Evolutionary conservation across 495 filamentous ascomycete genomes (phyloP).

Genomic region (Penicillium canariense): DNA sequence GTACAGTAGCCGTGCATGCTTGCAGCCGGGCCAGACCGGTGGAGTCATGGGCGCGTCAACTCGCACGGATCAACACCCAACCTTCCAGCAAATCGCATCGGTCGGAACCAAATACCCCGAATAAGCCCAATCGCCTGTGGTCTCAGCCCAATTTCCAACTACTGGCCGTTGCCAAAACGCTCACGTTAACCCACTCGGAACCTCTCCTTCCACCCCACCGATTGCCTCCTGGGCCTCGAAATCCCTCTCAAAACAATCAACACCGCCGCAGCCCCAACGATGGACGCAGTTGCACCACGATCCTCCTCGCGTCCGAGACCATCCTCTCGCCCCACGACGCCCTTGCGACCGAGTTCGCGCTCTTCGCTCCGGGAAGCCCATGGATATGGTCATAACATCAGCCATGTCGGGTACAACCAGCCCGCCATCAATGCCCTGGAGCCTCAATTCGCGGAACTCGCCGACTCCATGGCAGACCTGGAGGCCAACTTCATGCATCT

Average conservation of each 20-base stretch:
- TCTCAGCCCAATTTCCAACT: neutral
- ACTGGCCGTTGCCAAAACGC: neutral
- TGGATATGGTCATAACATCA: slow-evolving; percentile 47
- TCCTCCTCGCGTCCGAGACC: slow-evolving; percentile 43
- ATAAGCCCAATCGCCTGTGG: neutral
- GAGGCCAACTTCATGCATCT: slow-evolving; percentile 98
- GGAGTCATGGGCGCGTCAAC: no score
- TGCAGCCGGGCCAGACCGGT: no score
- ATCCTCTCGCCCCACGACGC: slow-evolving; percentile 83
- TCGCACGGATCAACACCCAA: no score
- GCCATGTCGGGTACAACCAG: slow-evolving; percentile 47
- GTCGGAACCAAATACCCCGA: no score
- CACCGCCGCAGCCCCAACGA: slow-evolving; percentile 4
- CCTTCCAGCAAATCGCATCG: no score
- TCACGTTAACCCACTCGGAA: neutral
- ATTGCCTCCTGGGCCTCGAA: slow-evolving; percentile 4
- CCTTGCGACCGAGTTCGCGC: slow-evolving; percentile 85
- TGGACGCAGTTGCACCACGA: slow-evolving; percentile 35
- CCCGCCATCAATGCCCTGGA: slow-evolving; percentile 81
- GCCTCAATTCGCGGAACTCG: slow-evolving; percentile 87
- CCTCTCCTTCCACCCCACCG: no score
- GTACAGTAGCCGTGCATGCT: no score
- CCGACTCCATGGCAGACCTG: slow-evolving; percentile 90
- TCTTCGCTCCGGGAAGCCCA: slow-evolving; percentile 76
- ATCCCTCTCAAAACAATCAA: slow-evolving; percentile 1